Evolutionary conservation across 106 monocot genomes (phyloP), one percentile per base, ranked within the genome.

Genomic region (Allium fistulosum): DNA sequence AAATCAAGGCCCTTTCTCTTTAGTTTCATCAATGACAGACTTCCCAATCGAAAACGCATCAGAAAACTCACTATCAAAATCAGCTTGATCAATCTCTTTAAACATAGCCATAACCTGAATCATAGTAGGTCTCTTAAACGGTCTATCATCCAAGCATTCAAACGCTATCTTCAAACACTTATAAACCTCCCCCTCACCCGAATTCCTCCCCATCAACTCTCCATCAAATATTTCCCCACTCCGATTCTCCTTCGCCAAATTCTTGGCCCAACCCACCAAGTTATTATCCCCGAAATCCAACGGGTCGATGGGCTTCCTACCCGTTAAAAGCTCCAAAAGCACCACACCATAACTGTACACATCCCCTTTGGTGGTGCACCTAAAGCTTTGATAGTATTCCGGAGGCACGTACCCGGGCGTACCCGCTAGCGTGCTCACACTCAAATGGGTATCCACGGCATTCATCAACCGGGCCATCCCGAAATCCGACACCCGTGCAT

Each of bases 401-500:
- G 86, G 82, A 3, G 86, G 86, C 13, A 87, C 82, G 48, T 87
- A 87, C 8, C 87, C 87, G 9, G 83, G 87, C 1, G 87, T 87
- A 0, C 87, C 87, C 1, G 77, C 75, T 8, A 87, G 80, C 0
- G 82, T 78, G 57, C 80, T 82, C 4, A 80, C 87, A n/a, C 82
- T 87, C 16, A 87, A 76, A 53, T 87, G 87, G 0, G 87, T 83
- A 65, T 87, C 82, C 17, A 75, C 59, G 0, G 87, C 80, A 27
- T 77, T 78, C 75, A 83, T 67, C 1, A 87, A 71, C 72, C 87
- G 57, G 1, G 87, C 87, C 87, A 87, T 83, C 4, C 87, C 87
- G 49, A 87, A 87, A 57, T 87, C 87, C 0, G 87, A 80, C 0
- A 87, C 80, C 10, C 83, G 46, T 1, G 83, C 79, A 11, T 75